A percentile compares a stretch with the other conserved stretches of the same genome.
Conservation (phyloP, 306 rosid species). For the Quercus engelmannii region DNA sequence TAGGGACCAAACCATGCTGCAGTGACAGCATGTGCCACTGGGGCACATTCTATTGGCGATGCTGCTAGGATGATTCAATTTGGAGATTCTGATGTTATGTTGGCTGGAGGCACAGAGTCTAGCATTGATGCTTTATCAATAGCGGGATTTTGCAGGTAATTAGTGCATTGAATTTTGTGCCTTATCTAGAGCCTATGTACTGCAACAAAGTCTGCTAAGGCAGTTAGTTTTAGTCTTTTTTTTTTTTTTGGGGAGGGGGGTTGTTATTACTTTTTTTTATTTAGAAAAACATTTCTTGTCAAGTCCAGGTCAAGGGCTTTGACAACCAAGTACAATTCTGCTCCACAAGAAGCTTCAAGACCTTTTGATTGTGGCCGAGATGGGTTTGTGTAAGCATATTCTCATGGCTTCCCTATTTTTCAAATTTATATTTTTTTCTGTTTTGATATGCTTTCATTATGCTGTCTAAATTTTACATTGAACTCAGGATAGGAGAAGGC, state of each 20-base stretch:
- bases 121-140: constrained; percentile 96
- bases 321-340: constrained; percentile 71
- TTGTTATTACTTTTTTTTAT: background rate
- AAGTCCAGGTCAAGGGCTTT: constrained; percentile 75
- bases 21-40: constrained; percentile 96
- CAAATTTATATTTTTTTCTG: background rate
- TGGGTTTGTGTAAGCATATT: constrained; percentile 81
- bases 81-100: constrained; percentile 96
- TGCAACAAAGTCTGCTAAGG: background rate
- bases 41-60: constrained; percentile 95
- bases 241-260: no score
- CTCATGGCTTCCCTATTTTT: constrained; percentile 10
- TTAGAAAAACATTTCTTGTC: background rate
- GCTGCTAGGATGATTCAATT: constrained; percentile 94
- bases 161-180: background rate
- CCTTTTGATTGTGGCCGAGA: constrained; percentile 89
- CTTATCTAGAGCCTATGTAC: background rate
- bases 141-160: constrained; percentile 85
- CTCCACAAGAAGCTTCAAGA: constrained; percentile 80
- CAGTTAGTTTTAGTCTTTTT: background rate
- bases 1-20: constrained; percentile 96
- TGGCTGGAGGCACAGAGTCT: constrained; percentile 95
- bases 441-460: constrained; percentile 7
- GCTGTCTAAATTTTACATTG: constrained; percentile 21
- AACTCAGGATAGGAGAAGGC: constrained; percentile 88